Evolutionary conservation across 2,329 filamentous ascomycete genomes (phyloP), one percentile per base, ranked within the genome.

Genomic region (Arthrobotrys iridis): DNA sequence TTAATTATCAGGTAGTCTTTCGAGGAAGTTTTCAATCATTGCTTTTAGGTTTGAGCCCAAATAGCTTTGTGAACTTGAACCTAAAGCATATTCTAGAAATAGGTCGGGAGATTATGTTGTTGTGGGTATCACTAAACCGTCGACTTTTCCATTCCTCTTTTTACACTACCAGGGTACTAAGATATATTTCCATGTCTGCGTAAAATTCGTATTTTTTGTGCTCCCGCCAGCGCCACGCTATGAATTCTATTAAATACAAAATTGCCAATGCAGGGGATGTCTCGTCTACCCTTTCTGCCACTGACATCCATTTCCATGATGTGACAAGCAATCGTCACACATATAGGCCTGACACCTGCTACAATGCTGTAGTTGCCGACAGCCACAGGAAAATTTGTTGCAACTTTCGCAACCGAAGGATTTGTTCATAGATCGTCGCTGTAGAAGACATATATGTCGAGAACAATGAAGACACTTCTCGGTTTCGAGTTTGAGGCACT

Each of bases 371-470:
- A 75, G 35, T 13, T 45, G 45, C 33, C 43, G n/a, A 43, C 71
- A 75, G 18, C 71, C 63, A 28, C 71, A 75, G 15, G 71, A 64
- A 46, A 66, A 75, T 18, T 52, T 67, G 15, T 57, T 68, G 63
- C 71, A 75, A 11, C 43, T 40, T 52, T 75, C 71, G 48, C 71
- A 75, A 8, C 18, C 50, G 33, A 63, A 75, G 1, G 46, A 57
- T 60, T 67, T 75, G 5, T 66, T 57, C 57, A 75, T 58, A 0
- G 57, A 15, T 5, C 55, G n/a, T 24, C 71, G 55, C 18, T 75
- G 55, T 33, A 75, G 30, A 7, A 64, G 30, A 13, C 71, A 68
- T n/a, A 75, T 30, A 35, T 75, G 57, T 8, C 57, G 37, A 0
- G 45, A 46, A 30, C 71, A 75, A n/a, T 68, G 18, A 10, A 75